Evolutionary conservation across 495 filamentous ascomycete genomes (phyloP).

Genomic region (Talaromyces thailandensis): DNA sequence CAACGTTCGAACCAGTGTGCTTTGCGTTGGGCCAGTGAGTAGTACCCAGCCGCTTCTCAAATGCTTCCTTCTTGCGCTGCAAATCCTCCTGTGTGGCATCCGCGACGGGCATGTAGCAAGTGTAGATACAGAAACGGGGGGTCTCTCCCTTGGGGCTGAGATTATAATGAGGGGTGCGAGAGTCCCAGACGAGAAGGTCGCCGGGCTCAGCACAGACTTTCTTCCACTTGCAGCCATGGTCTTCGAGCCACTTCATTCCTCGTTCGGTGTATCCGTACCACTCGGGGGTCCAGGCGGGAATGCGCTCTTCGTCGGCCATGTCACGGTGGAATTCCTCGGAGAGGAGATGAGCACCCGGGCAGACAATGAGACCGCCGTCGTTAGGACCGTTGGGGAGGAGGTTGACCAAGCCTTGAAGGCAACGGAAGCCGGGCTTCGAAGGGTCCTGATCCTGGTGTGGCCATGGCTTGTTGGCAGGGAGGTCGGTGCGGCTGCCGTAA

Average conservation of each 20-base stretch:
- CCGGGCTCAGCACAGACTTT: conserved; percentile 33
- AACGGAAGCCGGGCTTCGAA: conserved; percentile 30
- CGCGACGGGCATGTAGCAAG: conserved; percentile 27
- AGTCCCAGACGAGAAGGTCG: conserved; percentile 33
- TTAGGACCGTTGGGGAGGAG: conserved; percentile 30
- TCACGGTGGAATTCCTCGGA: conserved; percentile 26
- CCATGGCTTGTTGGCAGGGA: conserved; percentile 32
- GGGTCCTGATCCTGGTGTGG: conserved; percentile 40
- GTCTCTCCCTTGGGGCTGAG: conserved; percentile 14
- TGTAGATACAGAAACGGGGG: conserved; percentile 22
- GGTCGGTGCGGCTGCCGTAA: conserved; percentile 18
- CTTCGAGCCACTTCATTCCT: conserved; percentile 30
- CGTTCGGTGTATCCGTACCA: conserved; percentile 30
- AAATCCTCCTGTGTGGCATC: conserved; percentile 26
- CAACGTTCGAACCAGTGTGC: neutral
- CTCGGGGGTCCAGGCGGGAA: conserved; percentile 27
- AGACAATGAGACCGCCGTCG: conserved; percentile 34
- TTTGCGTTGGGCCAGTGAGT: too few relatives aligned
- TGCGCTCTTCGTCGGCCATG: conserved; percentile 23
- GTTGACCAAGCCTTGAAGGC: conserved; percentile 40
- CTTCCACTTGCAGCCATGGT: conserved; percentile 23
- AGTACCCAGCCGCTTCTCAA: too few relatives aligned
- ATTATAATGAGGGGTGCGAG: conserved; percentile 30
- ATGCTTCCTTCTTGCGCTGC: neutral
- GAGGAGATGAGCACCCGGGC: conserved; percentile 22